phyloP scores from a whole-genome alignment of 192 early-diverging fungal species.

The Phycomyces nitens region DNA sequence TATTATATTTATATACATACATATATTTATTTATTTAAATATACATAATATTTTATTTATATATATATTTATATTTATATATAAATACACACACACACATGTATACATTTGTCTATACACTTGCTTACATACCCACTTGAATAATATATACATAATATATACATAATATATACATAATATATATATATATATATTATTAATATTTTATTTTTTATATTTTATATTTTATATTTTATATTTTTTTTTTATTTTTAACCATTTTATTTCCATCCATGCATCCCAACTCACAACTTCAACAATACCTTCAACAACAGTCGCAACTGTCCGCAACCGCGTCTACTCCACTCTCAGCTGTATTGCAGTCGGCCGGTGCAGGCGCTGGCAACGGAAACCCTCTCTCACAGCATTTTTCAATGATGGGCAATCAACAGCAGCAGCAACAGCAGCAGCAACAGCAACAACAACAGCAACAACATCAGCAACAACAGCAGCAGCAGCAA shows the following conservation, averaged over 20 bases:
- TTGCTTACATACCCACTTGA: no score
- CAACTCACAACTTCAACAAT: constrained; percentile 48
- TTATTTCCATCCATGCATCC: constrained; percentile 14
- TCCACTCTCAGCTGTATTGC: constrained; percentile 24
- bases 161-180: no score
- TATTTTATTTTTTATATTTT: not conserved
- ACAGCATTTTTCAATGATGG: constrained; percentile 27
- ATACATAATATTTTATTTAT: no score
- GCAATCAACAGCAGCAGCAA: constrained; percentile 19
- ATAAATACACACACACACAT: no score
- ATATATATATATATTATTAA: not conserved
- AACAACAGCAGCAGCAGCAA: constrained; percentile 28
- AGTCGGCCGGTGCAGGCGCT: constrained; percentile 4
- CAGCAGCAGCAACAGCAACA: constrained; percentile 17
- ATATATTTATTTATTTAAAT: no score
- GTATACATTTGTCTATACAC: no score
- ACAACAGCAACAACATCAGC: constrained; percentile 16
- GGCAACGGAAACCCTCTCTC: constrained; percentile 21
- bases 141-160: no score
- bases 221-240: not conserved
- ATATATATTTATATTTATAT: no score
- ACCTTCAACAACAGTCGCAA: constrained; percentile 39
- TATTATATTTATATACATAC: no score
- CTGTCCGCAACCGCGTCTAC: constrained; percentile 15
- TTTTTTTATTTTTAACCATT: not conserved